Evolutionary conservation across 331 rosid species (phyloP).

Genomic region (Quercus tomentella): DNA sequence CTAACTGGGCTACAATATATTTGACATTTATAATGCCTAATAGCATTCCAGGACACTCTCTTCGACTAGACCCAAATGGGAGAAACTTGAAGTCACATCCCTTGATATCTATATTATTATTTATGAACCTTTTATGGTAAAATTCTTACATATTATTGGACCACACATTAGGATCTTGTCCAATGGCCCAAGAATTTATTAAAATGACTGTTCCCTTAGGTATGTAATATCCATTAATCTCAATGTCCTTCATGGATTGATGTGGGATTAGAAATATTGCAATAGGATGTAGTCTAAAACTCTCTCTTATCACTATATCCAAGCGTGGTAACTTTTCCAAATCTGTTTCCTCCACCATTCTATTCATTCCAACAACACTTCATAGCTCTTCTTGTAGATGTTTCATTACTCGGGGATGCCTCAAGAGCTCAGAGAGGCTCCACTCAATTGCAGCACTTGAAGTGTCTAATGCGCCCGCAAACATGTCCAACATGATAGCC

Average conservation of each 20-base stretch:
- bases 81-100: too few species aligned
- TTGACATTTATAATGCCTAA: constrained; percentile 21
- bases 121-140: constrained; percentile 14
- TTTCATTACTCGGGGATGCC: too few species aligned
- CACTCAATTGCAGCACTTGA: too few species aligned
- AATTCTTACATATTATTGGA: too few species aligned
- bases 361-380: too few species aligned
- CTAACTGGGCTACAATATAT: constrained; percentile 25
- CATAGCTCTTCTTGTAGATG: too few species aligned
- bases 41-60: constrained; percentile 38
- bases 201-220: constrained; percentile 17
- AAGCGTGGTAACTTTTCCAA: constrained; percentile 6
- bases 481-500: too few species aligned
- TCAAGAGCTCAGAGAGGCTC: too few species aligned
- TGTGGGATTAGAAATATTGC: background rate
- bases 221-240: constrained; percentile 22
- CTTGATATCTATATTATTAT: too few species aligned
- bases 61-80: constrained; percentile 17
- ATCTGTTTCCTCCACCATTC: constrained; percentile 21
- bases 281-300: constrained; percentile 12
- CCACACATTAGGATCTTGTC: too few species aligned
- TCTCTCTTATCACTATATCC: constrained; percentile 19
- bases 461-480: too few species aligned
- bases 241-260: constrained; percentile 22
- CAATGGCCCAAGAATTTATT: too few species aligned